Conservation (phyloP, 2,329 filamentous ascomycete species). For the Phyllosticta citriasiana region DNA sequence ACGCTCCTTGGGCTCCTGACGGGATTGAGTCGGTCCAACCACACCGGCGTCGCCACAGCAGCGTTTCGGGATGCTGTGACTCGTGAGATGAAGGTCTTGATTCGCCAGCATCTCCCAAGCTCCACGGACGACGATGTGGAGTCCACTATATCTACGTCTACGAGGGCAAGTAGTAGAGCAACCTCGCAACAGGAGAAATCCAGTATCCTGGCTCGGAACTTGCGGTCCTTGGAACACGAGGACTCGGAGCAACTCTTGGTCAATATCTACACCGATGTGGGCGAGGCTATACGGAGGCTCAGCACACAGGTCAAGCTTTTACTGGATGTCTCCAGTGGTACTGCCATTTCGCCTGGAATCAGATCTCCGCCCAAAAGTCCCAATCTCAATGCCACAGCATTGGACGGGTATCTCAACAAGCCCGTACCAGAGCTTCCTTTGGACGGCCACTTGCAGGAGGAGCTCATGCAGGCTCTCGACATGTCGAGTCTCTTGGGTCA, state of each 20-base stretch:
- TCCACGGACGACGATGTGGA: slow-evolving; percentile 91
- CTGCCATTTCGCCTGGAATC: slow-evolving; percentile 39
- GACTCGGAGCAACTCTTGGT: slow-evolving; percentile 77
- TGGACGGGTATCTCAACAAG: slow-evolving; percentile 31
- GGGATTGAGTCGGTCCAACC: slow-evolving; percentile 71
- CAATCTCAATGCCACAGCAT: slow-evolving; percentile 28
- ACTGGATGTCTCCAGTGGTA: slow-evolving; percentile 81
- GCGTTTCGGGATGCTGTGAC: slow-evolving; percentile 76
- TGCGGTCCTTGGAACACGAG: slow-evolving; percentile 70
- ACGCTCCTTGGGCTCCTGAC: slow-evolving; percentile 61
- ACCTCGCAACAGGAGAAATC: slow-evolving; percentile 82
- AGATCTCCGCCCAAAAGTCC: slow-evolving; percentile 42
- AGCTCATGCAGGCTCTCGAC: slow-evolving; percentile 67
- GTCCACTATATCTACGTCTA: slow-evolving; percentile 78
- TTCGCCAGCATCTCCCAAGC: slow-evolving; percentile 76
- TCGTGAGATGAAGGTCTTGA: slow-evolving; percentile 76
- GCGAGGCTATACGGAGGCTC: slow-evolving; percentile 75
- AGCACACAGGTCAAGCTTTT: slow-evolving; percentile 89
- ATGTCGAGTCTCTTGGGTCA: slow-evolving; percentile 69
- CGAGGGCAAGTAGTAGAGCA: slow-evolving; percentile 52
- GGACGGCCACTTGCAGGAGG: slow-evolving; percentile 47
- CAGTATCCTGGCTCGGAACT: slow-evolving; percentile 73
- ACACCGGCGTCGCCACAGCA: slow-evolving; percentile 71
- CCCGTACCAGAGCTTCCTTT: slow-evolving; percentile 12
- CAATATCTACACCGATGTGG: slow-evolving; percentile 76